Evolutionary conservation across 306 rosid genomes (phyloP), one percentile per base, ranked within the genome.

Genomic region (Sophora flavescens): DNA sequence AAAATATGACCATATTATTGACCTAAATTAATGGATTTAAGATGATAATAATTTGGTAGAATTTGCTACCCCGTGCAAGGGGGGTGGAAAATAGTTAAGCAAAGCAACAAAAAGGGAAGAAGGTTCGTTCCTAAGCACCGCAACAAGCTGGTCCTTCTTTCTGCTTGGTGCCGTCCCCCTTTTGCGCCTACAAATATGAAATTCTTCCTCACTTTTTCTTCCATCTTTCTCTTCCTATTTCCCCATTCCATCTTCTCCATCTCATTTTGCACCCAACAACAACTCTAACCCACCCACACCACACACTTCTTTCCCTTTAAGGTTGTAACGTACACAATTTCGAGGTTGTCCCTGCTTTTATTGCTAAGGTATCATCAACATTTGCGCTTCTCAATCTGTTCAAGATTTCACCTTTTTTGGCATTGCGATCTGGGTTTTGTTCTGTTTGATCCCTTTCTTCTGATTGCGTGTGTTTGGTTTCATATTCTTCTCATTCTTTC

Each of bases 101-200:
- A 22, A 22, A 22, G 22, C 22, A 22, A 22, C 22, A 22, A 22
- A 22, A 22, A 22, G 22, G 90, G 74, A 72, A 73, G 91, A 86
- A 88, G 67, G 62, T 89, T 92, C 87, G 62, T 89, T 92, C 87
- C 8, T 68, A 50, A 62, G 81, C 88, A 81, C 82, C 85, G 66
- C 82, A 75, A 30, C 76, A 72, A 77, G 84, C 52, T 56, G 86
- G 89, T 74, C 83, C 77, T 71, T 61, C 54, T 14, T 17, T 8
- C 13, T 77, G 64, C 70, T 58, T 72, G 80, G 71, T 72, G 80
- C 85, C 80, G 75, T n/a, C 82, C 86, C 52, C 47, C 50, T 70
- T 66, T 61, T 69, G 32, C 28, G 84, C 84, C 89, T 90, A 84
- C 88, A 95, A 88, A 90, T 92, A 90, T 86, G 86, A 80, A 78